Evolutionary conservation across 73 alveolate genomes (phyloP).

Genomic region (Paramecium biaurelia): DNA sequence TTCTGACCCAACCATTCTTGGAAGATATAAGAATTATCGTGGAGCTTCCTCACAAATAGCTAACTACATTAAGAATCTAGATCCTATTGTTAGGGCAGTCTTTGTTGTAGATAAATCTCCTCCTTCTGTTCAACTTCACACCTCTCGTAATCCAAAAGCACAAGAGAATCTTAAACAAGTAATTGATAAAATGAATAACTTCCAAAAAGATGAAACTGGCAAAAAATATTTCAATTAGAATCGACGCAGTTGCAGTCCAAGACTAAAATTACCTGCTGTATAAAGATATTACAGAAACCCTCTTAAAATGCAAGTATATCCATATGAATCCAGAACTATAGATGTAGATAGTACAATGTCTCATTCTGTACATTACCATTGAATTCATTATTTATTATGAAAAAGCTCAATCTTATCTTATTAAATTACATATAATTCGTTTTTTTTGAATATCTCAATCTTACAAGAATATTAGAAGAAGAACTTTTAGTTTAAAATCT

Average conservation of each 20-base stretch:
- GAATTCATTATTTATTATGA: not conserved
- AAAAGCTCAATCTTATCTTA: not conserved
- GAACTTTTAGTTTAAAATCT: too few species aligned
- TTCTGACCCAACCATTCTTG: conserved; percentile 1
- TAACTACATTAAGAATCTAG: not conserved
- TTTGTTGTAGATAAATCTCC: not conserved
- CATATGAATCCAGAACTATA: not conserved
- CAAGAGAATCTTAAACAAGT: not conserved
- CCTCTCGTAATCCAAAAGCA: not conserved
- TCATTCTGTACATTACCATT: not conserved
- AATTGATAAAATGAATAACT: not conserved
- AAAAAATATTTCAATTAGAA: not conserved
- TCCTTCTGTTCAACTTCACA: not conserved
- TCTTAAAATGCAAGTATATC: not conserved
- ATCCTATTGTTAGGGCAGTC: not conserved
- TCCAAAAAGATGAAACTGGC: not conserved
- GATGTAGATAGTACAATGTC: not conserved
- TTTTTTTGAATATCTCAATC: not conserved
- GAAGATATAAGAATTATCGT: conserved; percentile 23
- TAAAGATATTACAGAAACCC: conserved; percentile 3
- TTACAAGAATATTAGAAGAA: not conserved
- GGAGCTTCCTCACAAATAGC: conserved; percentile 26
- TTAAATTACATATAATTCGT: not conserved
- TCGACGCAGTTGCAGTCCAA: not conserved
- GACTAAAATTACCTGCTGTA: not conserved